Base-by-base conservation (phyloP, 805 yeast genomes). In the Metschnikowia peoriensis region DNA sequence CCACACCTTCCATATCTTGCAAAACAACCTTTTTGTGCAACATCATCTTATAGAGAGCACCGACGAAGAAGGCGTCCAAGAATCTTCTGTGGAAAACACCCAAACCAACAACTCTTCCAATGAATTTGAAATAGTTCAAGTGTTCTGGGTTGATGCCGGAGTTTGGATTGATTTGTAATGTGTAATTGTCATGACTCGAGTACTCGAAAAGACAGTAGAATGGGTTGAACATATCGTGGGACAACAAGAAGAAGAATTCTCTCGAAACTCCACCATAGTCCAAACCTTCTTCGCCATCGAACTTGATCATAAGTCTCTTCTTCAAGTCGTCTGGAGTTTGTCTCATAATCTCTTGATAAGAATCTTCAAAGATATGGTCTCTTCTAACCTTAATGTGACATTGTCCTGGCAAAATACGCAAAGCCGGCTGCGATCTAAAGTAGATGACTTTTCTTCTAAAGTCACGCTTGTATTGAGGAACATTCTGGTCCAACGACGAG, bases 221-320 rank as follows among this genome's bases (percentile, higher is more conserved):
- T 57, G 99, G 99, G 69, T 94, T 92, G 72, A 94, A 94, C 97
- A 94, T 94, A 72, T 94, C 98, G 69, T 94, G 99, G 4, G 98
- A 92, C 60, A 94, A 79, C 67, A 92, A 79, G 75, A 92, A 94
- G 86, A 94, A 94, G 71, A 90, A 94, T 72, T 94, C 99, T 76
- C 99, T 83, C 32, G 97, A 90, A 57, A 94, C 98, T 69, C 99
- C 99, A 80, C 99, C 99, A 68, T 94, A 94, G 77, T 94, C 99
- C 64, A 94, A 82, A 71, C 99, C 99, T 78, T 94, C 99, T 76
- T 94, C 99, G 56, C 99, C 99, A 63, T 94, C 99, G 66, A 94
- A 94, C 70, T 93, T 91, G 72, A 94, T 94, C 99, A 94, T 94
- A 57, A 94, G 77, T 68, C 99, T 82, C 78, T 94, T 94, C 82